Evolutionary conservation across 2,329 filamentous ascomycete species (phyloP).

Genomic region (Trichothecium sympodiale): DNA sequence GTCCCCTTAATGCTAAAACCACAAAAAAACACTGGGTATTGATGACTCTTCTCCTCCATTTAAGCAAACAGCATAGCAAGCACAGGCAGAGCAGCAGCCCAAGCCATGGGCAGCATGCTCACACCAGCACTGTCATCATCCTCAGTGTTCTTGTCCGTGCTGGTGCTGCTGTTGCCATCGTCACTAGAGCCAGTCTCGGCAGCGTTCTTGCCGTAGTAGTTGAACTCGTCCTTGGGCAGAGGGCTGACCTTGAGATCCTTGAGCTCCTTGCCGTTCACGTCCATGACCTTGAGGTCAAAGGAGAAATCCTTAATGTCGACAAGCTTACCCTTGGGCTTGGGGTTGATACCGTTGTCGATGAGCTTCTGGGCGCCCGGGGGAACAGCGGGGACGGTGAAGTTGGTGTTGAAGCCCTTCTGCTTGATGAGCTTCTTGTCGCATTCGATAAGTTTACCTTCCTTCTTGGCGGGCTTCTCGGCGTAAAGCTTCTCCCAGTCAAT

Average conservation of each 20-base stretch:
- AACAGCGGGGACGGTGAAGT: constrained; percentile 65
- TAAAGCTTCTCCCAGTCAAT: constrained; percentile 62
- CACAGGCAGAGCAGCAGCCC: constrained; percentile 21
- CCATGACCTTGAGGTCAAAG: constrained; percentile 34
- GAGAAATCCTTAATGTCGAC: constrained; percentile 55
- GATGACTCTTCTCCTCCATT: constrained; percentile 3
- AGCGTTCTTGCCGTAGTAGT: constrained; percentile 32
- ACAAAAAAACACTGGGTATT: background rate
- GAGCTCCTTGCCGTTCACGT: constrained; percentile 28
- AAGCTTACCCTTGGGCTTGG: constrained; percentile 54
- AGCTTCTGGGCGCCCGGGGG: constrained; percentile 59
- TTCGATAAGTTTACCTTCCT: constrained; percentile 40
- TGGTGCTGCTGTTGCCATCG: constrained; percentile 1
- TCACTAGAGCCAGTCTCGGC: constrained; percentile 17
- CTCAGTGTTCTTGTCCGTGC: constrained; percentile 3
- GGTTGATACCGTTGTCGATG: constrained; percentile 64
- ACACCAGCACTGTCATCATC: constrained; percentile 17
- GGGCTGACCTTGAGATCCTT: constrained; percentile 35
- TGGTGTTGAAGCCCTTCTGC: constrained; percentile 56
- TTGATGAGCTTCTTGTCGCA: constrained; percentile 61
- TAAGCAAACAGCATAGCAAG: constrained; percentile 23
- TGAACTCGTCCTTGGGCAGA: constrained; percentile 31
- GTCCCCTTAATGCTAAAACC: background rate
- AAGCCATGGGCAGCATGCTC: constrained; percentile 17
- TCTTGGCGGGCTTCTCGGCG: constrained; percentile 44